Evolutionary conservation across 352 stramenopile genomes (phyloP).

Genomic region (Phytophthora pseudosyringae): DNA sequence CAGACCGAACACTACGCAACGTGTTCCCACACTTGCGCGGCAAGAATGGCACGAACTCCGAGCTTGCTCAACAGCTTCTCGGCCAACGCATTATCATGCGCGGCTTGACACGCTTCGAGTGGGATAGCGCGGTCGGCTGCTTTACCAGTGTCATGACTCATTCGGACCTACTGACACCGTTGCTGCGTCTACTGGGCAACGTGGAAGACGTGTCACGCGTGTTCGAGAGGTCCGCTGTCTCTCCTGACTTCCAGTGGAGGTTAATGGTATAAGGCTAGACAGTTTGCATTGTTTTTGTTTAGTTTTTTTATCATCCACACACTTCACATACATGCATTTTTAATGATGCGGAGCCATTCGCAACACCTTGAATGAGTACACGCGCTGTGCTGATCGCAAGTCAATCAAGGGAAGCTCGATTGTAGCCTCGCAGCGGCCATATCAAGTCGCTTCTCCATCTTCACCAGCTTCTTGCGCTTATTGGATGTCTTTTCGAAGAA

Average conservation of each 20-base stretch:
- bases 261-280: constrained; percentile 2
- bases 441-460: constrained; percentile 22
- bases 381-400: neutral
- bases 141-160: constrained; percentile 17
- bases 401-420: constrained; percentile 8
- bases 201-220: constrained; percentile 23
- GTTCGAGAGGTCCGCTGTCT: constrained; percentile 26
- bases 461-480: constrained; percentile 20
- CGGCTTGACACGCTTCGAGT: constrained; percentile 25
- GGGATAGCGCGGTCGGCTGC: neutral
- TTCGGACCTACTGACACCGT: constrained; percentile 26
- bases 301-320: neutral
- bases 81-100: constrained; percentile 27
- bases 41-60: neutral
- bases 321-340: no score
- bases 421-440: constrained; percentile 9
- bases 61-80: constrained; percentile 13
- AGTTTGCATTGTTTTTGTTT: neutral
- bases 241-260: constrained; percentile 21
- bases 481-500: constrained; percentile 24
- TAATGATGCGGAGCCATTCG: no score
- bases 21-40: constrained; percentile 25
- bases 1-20: constrained; percentile 22
- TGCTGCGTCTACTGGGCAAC: constrained; percentile 20
- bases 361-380: no score